Base-by-base conservation (phyloP, 208 protist species). In the Acanthamoeba healyi region DNA sequence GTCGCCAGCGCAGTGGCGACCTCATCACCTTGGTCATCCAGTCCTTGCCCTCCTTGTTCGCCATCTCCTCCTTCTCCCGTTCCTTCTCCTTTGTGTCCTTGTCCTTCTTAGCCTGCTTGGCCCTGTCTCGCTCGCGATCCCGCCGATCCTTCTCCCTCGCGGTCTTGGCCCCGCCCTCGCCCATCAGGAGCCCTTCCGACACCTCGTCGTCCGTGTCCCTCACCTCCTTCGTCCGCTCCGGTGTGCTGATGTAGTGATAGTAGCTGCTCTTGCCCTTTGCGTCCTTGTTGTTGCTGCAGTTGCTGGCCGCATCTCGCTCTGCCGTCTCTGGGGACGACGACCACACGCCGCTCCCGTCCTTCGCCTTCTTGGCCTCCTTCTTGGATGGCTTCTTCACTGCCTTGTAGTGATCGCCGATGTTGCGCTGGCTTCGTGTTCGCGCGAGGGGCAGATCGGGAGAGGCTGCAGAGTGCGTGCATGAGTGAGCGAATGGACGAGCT, bases 21-120 rank as follows among this genome's bases (percentile, higher is more conserved):
- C 63, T 29, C 14, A 84, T 84, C 10, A 84, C 46, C 74, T 84
- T 84, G 10, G 74, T 22, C 29, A 42, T 32, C 74, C 74, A 84
- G 74, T 84, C 46, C 44, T 58, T 84, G 0, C n/a, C 44, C 12
- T 84, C 42, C 6, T 42, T 81, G 5, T 81, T 26, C 15, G 9
- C 63, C 63, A 32, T 72, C 15, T 32, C n/a, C 63, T 72, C n/a
- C 63, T 10, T 72, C 63, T 10, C 29, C 63, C n/a, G 63, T 38
- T 32, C 63, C 7, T 38, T 72, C 63, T 14, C 12, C 0, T n/a
- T 49, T 49, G 9, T 51, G 0, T 81, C 72, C 38, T 81, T 49
- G 0, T 49, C 58, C 58, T 67, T 67, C 58, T 67, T 67, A 3
- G 5, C 9, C 7, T 22, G 9, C 14, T 67, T 67, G 58, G 15